Percentiles rank a stretch among this genome's conserved stretches.
Conservation (phyloP, 345 rosid species). For the Raphanus raphanistrum region DNA sequence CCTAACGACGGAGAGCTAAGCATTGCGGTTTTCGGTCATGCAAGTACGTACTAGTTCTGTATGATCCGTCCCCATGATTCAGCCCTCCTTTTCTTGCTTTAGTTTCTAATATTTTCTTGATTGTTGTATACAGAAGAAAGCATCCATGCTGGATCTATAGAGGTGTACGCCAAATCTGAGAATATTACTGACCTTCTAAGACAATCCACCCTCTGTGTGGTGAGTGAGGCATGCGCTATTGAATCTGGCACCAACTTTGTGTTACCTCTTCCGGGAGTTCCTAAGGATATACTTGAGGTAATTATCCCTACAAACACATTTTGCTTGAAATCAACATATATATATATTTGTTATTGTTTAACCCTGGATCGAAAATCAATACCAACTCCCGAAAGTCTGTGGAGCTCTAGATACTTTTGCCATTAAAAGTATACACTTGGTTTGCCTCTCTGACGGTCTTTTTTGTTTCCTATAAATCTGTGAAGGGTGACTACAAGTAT, state of each 20-base stretch:
- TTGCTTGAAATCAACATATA: background rate
- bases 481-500: constrained; percentile 12
- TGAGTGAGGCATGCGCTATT: background rate
- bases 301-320: background rate
- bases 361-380: background rate
- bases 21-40: background rate
- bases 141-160: background rate
- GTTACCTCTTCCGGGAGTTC: background rate
- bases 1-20: background rate
- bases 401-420: background rate
- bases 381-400: background rate
- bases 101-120: background rate
- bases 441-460: background rate
- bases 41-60: background rate
- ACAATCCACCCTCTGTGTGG: background rate
- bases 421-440: background rate
- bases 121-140: background rate
- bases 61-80: background rate
- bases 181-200: constrained; percentile 12
- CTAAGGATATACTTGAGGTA: constrained; percentile 15
- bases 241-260: constrained; percentile 2
- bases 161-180: constrained; percentile 1
- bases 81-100: background rate
- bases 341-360: background rate
- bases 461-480: background rate